Percentiles rank a stretch among this genome's conserved stretches.
These are phyloP conservation scores for Baorangia bicolor DNA, from an alignment of 768 basidiomycete genomes.

Conservation along the genomic window DNA sequence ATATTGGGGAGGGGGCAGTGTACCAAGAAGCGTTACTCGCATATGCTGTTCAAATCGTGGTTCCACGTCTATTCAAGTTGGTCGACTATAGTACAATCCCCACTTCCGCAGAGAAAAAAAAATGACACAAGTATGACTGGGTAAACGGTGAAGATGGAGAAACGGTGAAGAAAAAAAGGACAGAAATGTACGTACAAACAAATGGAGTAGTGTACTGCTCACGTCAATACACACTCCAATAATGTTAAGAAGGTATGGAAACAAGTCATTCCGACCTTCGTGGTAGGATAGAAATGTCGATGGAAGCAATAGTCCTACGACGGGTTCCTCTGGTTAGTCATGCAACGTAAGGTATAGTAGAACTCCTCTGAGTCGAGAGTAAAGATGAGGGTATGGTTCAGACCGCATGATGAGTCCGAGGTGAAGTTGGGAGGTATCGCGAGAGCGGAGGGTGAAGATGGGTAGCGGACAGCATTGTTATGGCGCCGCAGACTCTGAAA, in stretches of 20 bases:
- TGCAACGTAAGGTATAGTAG: conserved; percentile 27
- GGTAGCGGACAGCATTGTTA: not conserved
- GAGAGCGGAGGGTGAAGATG: conserved; percentile 2
- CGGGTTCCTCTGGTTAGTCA: conserved; percentile 25
- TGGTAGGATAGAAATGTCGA: conserved; percentile 12
- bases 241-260: conserved; percentile 26
- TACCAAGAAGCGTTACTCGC: no score
- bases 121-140: not conserved
- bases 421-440: conserved; percentile 23
- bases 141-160: not conserved
- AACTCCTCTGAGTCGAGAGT: conserved; percentile 8
- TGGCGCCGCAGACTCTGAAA: conserved; percentile 3
- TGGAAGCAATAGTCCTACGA: conserved; percentile 21
- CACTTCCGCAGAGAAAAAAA: not conserved
- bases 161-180: not conserved
- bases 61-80: conserved; percentile 12
- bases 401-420: not conserved
- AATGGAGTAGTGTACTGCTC: conserved; percentile 5
- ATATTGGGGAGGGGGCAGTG: no score
- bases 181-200: conserved; percentile 21
- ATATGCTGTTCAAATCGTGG: not conserved
- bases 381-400: conserved; percentile 7
- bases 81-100: conserved; percentile 13
- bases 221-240: conserved; percentile 14
- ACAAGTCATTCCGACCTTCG: conserved; percentile 20